A percentile compares a stretch with the other conserved stretches of the same genome.
Conservation (phyloP, 257 asterid species). For the Nemophila menziesii region DNA sequence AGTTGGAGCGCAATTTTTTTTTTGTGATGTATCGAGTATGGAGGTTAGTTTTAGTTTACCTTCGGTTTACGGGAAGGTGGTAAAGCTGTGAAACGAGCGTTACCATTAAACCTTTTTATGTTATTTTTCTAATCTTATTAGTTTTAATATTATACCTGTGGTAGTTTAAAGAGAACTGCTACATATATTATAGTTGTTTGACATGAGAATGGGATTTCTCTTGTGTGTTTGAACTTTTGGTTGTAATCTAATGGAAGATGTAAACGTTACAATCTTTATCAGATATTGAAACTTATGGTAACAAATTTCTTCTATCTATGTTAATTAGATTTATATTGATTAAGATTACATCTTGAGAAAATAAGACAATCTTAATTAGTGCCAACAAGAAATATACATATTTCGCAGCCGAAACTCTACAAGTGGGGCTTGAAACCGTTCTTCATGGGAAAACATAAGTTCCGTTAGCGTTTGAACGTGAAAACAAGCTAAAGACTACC, state of each 20-base stretch:
- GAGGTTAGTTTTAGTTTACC: conserved; percentile 32
- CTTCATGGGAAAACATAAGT: too few species aligned
- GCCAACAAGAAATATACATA: too few species aligned
- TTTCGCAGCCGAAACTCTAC: too few species aligned
- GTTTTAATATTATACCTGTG: conserved; percentile 23
- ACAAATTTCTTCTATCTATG: background rate
- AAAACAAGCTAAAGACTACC: too few species aligned
- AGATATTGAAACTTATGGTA: conserved; percentile 11
- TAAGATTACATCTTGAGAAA: too few species aligned
- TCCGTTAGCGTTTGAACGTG: too few species aligned
- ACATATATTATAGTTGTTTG: conserved; percentile 11
- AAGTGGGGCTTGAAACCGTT: too few species aligned
- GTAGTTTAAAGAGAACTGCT: conserved; percentile 27
- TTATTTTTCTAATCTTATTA: conserved; percentile 12
- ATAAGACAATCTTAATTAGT: too few species aligned
- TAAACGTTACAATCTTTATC: background rate
- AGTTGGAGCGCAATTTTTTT: conserved; percentile 61
- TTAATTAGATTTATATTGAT: too few species aligned
- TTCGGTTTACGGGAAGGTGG: conserved; percentile 28
- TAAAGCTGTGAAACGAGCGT: conserved; percentile 31
- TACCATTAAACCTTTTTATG: conserved; percentile 17
- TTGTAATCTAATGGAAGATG: background rate
- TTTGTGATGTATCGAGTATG: conserved; percentile 29
- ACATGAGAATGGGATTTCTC: conserved; percentile 18
- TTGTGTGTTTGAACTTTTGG: conserved; percentile 4